Evolutionary conservation across 2,329 filamentous ascomycete species (phyloP).

Genomic region (Colletotrichum eleusines): DNA sequence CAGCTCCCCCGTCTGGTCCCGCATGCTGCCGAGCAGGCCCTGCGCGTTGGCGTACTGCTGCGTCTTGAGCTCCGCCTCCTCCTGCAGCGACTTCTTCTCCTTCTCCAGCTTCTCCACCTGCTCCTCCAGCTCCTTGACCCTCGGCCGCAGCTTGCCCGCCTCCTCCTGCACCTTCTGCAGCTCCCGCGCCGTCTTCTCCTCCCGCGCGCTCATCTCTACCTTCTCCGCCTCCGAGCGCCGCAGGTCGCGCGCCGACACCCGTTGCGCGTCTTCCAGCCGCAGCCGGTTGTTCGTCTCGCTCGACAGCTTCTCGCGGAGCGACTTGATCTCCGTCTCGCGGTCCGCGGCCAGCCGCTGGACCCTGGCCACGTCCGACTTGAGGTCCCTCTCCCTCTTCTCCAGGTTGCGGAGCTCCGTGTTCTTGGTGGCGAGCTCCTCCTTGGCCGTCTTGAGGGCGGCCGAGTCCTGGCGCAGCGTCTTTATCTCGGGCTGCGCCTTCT

Average conservation of each 20-base stretch:
- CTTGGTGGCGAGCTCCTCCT: constrained; percentile 76
- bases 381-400: constrained; percentile 85
- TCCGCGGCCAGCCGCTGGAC: constrained; percentile 78
- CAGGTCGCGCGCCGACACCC: constrained; percentile 80
- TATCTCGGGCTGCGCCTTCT: constrained; percentile 89
- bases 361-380: constrained; percentile 78
- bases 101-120: constrained; percentile 75
- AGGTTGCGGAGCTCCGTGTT: constrained; percentile 76
- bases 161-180: constrained; percentile 80
- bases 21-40: constrained; percentile 89
- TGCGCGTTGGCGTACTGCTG: constrained; percentile 90
- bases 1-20: constrained; percentile 90
- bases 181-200: constrained; percentile 78
- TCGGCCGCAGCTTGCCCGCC: constrained; percentile 72
- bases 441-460: constrained; percentile 77
- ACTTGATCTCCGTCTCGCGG: constrained; percentile 82
- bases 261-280: constrained; percentile 83
- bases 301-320: constrained; percentile 81
- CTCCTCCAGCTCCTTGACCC: constrained; percentile 77
- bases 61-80: constrained; percentile 86
- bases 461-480: constrained; percentile 83
- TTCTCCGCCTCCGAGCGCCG: constrained; percentile 83
- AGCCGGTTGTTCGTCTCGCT: constrained; percentile 78
- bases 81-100: constrained; percentile 76
- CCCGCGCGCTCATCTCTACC: constrained; percentile 78